Evolutionary conservation across 129 eudicot species (phyloP).

Genomic region (sunflower (Helianthus annuus)): HanXRQr2.0-SUNRISE NC_035440.2:28079243-28079742

Average conservation of each 20-base stretch:
- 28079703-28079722: conserved; percentile 8
- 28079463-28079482: neutral
- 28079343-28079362: neutral
- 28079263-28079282: conserved; percentile 1
- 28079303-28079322: neutral
- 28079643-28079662: neutral
- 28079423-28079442: conserved; percentile 14
- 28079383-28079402: neutral
- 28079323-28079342: neutral
- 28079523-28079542: conserved; percentile 5
- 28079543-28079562: neutral
- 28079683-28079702: neutral
- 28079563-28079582: neutral
- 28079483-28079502: neutral
- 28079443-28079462: neutral
- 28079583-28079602: too few species aligned
- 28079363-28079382: neutral
- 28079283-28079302: conserved; percentile 11
- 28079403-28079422: neutral
- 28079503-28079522: neutral
- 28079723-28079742: conserved; percentile 12
- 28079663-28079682: neutral
- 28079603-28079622: neutral
- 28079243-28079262: neutral
- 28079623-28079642: conserved; percentile 3